phyloP scores from a whole-genome alignment of 2,329 filamentous ascomycete species.

The Aureobasidium sp. region DNA sequence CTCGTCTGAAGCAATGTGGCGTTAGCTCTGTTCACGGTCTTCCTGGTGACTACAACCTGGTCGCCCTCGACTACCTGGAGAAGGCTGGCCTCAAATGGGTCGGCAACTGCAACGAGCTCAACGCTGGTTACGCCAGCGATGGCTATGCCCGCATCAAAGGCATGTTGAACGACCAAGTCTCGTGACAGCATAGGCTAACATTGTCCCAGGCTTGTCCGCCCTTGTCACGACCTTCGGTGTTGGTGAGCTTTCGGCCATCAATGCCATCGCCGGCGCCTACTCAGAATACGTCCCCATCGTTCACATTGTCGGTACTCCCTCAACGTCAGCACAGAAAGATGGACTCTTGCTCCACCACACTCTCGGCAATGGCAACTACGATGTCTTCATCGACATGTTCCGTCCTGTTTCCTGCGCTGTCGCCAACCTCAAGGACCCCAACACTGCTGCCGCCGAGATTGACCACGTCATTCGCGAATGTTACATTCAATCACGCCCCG shows the following conservation, averaged over 20 bases:
- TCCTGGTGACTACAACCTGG: conserved; percentile 31
- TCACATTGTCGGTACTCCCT: conserved; percentile 39
- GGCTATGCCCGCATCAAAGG: conserved; percentile 40
- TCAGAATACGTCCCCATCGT: conserved; percentile 39
- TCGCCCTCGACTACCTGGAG: conserved; percentile 27
- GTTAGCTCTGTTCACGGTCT: conserved; percentile 40
- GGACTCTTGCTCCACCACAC: conserved; percentile 39
- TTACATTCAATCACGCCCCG: conserved; percentile 63
- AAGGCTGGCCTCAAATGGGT: conserved; percentile 47
- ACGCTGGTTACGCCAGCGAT: conserved; percentile 42
- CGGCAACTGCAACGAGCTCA: conserved; percentile 54
- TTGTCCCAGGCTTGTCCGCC: conserved; percentile 26
- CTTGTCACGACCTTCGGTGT: conserved; percentile 41
- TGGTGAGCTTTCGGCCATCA: conserved; percentile 40
- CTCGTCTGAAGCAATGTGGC: conserved; percentile 35
- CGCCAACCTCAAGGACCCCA: conserved; percentile 60
- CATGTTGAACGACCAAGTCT: neutral
- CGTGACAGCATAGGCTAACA: neutral
- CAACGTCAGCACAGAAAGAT: conserved; percentile 32
- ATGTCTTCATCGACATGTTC: conserved; percentile 51
- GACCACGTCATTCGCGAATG: conserved; percentile 70
- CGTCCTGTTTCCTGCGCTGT: conserved; percentile 61
- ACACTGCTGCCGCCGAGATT: conserved; percentile 64
- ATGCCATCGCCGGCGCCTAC: conserved; percentile 40
- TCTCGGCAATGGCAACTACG: conserved; percentile 26